Base-by-base conservation (phyloP, 108 stramenopile genomes). In the Nitzschia sp. region DNA sequence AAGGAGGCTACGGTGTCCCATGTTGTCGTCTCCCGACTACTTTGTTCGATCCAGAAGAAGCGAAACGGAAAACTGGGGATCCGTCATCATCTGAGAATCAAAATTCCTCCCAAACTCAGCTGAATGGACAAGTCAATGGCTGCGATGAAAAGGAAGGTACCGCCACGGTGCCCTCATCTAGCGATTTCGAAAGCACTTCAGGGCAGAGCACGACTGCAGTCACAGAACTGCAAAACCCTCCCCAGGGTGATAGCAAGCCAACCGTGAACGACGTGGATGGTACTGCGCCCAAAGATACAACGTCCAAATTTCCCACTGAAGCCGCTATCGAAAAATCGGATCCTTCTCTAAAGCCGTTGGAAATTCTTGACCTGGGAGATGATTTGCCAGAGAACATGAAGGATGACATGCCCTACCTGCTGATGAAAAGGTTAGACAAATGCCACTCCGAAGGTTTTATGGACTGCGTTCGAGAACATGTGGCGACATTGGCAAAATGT, bases 1-100 rank as follows among this genome's bases (percentile, higher is more conserved):
- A 99, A 76, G 98, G 98, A 8, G 98, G 98, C n/a, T 99, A 99
- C 72, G 98, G 96, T 17, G 88, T 95, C 45, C 93, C 93, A 17
- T 94, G 93, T 53, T 94, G 93, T 76, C 72, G 79, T 27, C 83
- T 77, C 6, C 55, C 63, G 8, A 11, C 32, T 4, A 60, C 38
- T 16, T 29, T 47, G 1, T 50, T 54, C 1, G 54, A 64, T 27
- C 66, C 55, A 5, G 68, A 58, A 29, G 44, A 63, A 46, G 53
- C 47, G 0, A 44, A 27, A 1, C 13, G 11, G 34, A 44, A 13
- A n/a, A 3, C 15, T 25, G 41, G 28, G 3, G 26, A 13, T 38
- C 22, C 6, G 13, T 41, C 13, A 41, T 41, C 38, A 13, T 41
- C 38, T 6, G 38, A 41, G 38, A 41, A 41, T 13, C n/a, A n/a